Conservation (phyloP, 2,329 filamentous ascomycete species). For the Epichloe bromicola region DNA sequence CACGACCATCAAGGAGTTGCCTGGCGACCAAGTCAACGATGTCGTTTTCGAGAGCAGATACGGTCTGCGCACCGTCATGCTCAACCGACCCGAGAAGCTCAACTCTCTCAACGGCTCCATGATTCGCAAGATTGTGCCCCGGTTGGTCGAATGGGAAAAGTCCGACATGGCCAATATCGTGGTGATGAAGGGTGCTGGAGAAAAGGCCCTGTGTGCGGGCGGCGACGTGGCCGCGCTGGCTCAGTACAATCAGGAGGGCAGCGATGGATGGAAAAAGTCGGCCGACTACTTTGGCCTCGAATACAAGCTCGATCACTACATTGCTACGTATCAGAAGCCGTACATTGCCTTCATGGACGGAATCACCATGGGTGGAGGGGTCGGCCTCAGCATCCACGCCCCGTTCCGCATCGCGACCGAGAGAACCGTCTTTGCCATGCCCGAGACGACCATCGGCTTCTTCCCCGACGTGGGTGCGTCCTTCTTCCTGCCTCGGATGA, state of each 20-base stretch:
- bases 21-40: slow-evolving; percentile 69
- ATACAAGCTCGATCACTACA: slow-evolving; percentile 92
- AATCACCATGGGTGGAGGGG: slow-evolving; percentile 95
- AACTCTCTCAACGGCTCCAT: slow-evolving; percentile 92
- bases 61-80: slow-evolving; percentile 80
- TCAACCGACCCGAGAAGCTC: slow-evolving; percentile 84
- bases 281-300: slow-evolving; percentile 83
- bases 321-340: slow-evolving; percentile 86
- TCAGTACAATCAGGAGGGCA: slow-evolving; percentile 52
- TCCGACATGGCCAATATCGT: slow-evolving; percentile 89
- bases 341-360: slow-evolving; percentile 95
- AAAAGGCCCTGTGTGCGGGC: slow-evolving; percentile 80
- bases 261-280: slow-evolving; percentile 60
- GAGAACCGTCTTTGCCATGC: slow-evolving; percentile 93
- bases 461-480: slow-evolving; percentile 96
- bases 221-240: slow-evolving; percentile 80
- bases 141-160: slow-evolving; percentile 86
- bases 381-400: slow-evolving; percentile 86
- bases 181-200: slow-evolving; percentile 80
- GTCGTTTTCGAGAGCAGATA: slow-evolving; percentile 84
- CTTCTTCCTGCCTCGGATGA: slow-evolving; percentile 86
- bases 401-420: slow-evolving; percentile 96
- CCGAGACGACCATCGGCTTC: slow-evolving; percentile 95
- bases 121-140: slow-evolving; percentile 84
- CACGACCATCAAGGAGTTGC: slow-evolving; percentile 37